Percentiles rank a stretch among this genome's conserved stretches.
phyloP scores from a whole-genome alignment of 805 yeast species.

The Hanseniaspora vineae region DNA sequence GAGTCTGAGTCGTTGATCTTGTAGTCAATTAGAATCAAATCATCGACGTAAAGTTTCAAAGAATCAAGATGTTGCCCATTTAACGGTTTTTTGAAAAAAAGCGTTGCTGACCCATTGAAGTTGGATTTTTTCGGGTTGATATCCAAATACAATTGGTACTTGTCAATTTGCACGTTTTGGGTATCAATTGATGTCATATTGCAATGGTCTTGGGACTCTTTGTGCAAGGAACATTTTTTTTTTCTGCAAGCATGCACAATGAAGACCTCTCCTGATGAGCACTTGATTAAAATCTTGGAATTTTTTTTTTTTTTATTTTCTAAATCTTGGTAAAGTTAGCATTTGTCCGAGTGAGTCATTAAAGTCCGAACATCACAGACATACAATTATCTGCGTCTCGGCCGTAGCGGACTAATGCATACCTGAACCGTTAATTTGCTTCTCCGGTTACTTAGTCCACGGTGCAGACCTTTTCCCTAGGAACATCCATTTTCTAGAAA shows the following conservation, averaged over 20 bases:
- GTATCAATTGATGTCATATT: no score
- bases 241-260: background rate
- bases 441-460: no score
- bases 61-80: conserved; percentile 13
- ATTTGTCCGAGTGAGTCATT: no score
- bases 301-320: no score
- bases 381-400: no score
- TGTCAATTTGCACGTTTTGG: conserved; percentile 6
- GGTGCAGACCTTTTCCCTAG: no score
- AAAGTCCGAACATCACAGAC: no score
- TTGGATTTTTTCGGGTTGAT: conserved; percentile 34
- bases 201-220: background rate
- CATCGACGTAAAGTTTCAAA: conserved; percentile 18
- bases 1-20: conserved; percentile 25
- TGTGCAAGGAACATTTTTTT: background rate
- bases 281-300: no score
- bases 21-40: conserved; percentile 28
- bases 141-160: conserved; percentile 27
- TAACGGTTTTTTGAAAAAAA: conserved; percentile 27
- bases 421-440: no score
- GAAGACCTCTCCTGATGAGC: background rate
- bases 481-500: background rate
- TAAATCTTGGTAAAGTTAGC: no score
- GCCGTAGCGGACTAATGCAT: no score
- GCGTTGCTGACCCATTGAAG: conserved; percentile 27